A percentile compares a stretch with the other conserved stretches of the same genome.
These are phyloP conservation scores for Xylaria palmicola DNA, from an alignment of 495 filamentous ascomycete genomes.

Conservation along the genomic window DNA sequence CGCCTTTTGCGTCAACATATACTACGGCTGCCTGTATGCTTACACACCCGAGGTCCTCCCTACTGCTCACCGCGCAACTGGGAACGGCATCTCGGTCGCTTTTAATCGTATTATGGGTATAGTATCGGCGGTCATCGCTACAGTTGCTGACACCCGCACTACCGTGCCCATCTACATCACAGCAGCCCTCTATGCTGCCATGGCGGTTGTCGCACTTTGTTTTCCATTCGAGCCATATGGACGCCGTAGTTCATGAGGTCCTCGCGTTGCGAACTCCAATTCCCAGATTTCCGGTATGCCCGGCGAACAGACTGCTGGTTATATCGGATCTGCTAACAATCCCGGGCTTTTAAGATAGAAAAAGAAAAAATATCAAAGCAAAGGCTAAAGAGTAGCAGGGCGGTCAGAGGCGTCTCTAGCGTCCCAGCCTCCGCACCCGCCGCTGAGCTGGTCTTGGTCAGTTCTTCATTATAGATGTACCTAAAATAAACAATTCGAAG, in stretches of 20 bases:
- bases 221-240: conserved; percentile 76
- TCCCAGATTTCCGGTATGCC: too few relatives aligned
- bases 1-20: conserved; percentile 66
- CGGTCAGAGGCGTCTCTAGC: too few relatives aligned
- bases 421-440: too few relatives aligned
- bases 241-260: conserved; percentile 56
- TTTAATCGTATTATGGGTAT: conserved; percentile 74
- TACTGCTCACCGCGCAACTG: conserved; percentile 66
- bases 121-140: conserved; percentile 63
- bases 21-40: conserved; percentile 71
- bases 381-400: too few relatives aligned
- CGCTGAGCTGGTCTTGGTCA: too few relatives aligned
- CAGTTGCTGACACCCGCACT: conserved; percentile 57
- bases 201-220: conserved; percentile 58
- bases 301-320: too few relatives aligned
- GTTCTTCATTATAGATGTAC: too few relatives aligned
- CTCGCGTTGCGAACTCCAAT: too few relatives aligned
- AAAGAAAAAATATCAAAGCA: too few relatives aligned
- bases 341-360: too few relatives aligned
- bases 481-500: too few relatives aligned
- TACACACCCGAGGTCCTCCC: conserved; percentile 61
- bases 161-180: conserved; percentile 68
- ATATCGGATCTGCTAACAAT: too few relatives aligned
- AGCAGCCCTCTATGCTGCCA: conserved; percentile 62
- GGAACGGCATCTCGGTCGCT: conserved; percentile 67